Evolutionary conservation across 163 green algal genomes (phyloP).

Genomic region (Trebouxiophyceae sp.): DNA sequence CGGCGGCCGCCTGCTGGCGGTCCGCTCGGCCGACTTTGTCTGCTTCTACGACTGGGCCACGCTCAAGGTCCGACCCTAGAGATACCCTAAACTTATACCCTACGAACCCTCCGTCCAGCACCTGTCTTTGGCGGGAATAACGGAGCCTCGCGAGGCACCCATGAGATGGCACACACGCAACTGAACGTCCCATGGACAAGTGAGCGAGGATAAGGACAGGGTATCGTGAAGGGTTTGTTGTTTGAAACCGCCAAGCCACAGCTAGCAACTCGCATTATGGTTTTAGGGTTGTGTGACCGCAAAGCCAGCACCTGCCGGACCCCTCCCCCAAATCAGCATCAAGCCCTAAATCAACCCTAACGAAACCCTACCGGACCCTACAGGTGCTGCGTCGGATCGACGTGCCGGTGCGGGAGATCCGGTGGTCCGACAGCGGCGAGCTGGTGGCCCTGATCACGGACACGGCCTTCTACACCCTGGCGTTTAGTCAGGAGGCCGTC

Average conservation of each 20-base stretch:
- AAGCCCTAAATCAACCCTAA: neutral
- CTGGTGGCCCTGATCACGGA: slow-evolving; percentile 77
- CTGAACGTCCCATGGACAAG: no score
- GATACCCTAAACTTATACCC: no score
- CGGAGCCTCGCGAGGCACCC: no score
- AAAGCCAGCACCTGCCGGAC: neutral
- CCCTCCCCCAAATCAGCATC: neutral
- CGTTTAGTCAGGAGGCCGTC: slow-evolving; percentile 55
- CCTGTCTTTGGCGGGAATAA: no score
- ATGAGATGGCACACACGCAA: no score
- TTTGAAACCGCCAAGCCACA: no score
- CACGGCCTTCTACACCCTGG: slow-evolving; percentile 86
- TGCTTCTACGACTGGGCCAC: slow-evolving; percentile 96
- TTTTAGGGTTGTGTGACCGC: neutral
- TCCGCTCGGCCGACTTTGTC: slow-evolving; percentile 82
- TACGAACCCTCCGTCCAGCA: no score
- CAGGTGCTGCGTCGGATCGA: slow-evolving; percentile 74
- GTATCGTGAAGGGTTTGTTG: no score
- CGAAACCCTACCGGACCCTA: no score
- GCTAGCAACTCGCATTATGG: no score
- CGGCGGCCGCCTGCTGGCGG: slow-evolving; percentile 76
- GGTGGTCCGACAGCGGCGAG: slow-evolving; percentile 84
- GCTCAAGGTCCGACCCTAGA: no score
- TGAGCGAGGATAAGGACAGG: no score
- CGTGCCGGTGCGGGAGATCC: slow-evolving; percentile 66